Base-by-base conservation (phyloP, 257 asterid genomes). In the Salvia rosmarinus region DNA sequence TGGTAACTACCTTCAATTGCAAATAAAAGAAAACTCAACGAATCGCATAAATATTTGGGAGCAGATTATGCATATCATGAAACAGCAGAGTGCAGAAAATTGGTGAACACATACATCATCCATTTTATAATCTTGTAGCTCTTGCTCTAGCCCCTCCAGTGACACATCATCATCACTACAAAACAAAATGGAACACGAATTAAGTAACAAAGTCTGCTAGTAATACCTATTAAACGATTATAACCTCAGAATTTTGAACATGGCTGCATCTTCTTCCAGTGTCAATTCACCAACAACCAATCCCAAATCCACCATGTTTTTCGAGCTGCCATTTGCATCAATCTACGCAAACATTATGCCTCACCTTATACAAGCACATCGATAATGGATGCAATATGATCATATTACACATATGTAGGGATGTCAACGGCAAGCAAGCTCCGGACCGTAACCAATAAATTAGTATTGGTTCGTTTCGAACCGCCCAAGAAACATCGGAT, bases 251-350 rank as follows among this genome's bases (percentile, higher is more conserved):
- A 59, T 13, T 44, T 64, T 65, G 28, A 72, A 86, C 98, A 95
- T 88, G 79, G 80, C 69, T 54, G 80, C 86, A 71, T 88, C 98
- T 49, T 90, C 96, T 56, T 88, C 96, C 30, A 80, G 84, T 46
- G 83, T 85, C 82, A 89, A 88, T 70, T 89, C 95, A 62, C 89
- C 96, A 56, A 90, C 94, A 54, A 84, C 85, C 4, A 90, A 84
- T 75, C 87, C 92, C 86, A 88, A 84, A 85, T 86, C 95, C 78
- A 86, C 61, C 61, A 52, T 74, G 40, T 81, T 43, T 40, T 76
- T 80, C 65, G 78, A 72, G 58, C 76, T 82, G n/a, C 67, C 75
- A 56, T 76, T 67, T 55, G 73, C 75, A 28, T 85, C 84, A 47
- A 52, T 86, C 84, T n/a, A n/a, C n/a, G n/a, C n/a, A n/a, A n/a